These are phyloP conservation scores for Cotoneaster glaucophyllus DNA, from an alignment of 306 rosid species.

Conservation along the genomic window DNA sequence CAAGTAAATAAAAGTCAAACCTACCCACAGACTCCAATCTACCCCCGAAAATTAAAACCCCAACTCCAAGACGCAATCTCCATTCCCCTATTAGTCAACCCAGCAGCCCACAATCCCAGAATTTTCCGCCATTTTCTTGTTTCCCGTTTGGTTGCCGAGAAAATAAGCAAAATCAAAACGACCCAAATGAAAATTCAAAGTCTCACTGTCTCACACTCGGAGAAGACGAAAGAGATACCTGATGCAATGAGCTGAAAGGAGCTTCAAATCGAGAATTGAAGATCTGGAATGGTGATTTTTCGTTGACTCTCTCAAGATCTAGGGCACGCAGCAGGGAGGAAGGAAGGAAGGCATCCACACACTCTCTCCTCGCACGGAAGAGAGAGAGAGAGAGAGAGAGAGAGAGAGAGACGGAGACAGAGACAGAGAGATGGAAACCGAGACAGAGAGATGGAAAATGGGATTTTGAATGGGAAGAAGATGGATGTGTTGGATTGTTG, in stretches of 20 bases:
- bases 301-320: constrained; percentile 26
- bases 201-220: not conserved
- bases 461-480: not conserved
- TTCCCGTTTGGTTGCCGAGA: constrained; percentile 8
- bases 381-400: too few relatives aligned
- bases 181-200: not conserved
- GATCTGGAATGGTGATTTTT: constrained; percentile 15
- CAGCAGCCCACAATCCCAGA: constrained; percentile 9
- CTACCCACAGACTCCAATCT: constrained; percentile 10
- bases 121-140: not conserved
- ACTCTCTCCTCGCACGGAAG: not conserved
- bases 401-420: too few relatives aligned
- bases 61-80: constrained; percentile 26
- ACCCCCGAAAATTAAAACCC: not conserved
- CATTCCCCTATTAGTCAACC: constrained; percentile 18
- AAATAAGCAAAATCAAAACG: not conserved
- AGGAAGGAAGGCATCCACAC: not conserved
- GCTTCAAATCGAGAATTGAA: constrained; percentile 11
- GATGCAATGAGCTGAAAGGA: constrained; percentile 9
- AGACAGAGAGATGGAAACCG: too few relatives aligned
- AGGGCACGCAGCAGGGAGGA: constrained; percentile 23
- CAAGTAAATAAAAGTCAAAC: constrained; percentile 18
- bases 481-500: too few relatives aligned
- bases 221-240: constrained; percentile 17
- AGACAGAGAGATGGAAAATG: not conserved